Base-by-base conservation (phyloP, 2,329 filamentous ascomycete species). In the Hymenoscyphus fructigenus region DNA sequence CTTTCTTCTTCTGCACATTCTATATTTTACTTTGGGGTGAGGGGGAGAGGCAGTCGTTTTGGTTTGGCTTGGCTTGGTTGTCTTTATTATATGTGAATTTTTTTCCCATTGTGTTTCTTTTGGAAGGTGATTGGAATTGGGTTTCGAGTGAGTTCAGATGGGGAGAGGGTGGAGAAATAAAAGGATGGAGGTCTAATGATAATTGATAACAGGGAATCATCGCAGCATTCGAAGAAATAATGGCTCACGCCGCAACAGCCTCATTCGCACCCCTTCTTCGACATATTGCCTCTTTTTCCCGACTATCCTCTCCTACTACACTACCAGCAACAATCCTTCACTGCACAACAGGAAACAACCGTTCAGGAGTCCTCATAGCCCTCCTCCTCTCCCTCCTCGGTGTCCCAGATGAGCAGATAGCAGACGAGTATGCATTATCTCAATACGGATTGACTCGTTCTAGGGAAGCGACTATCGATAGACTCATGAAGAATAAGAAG, bases 331-430 rank as follows among this genome's bases (percentile, higher is more conserved):
- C 32, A 28, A 69, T 69, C 36, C 79, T 92, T 12, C 89, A 93
- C 73, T 93, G 91, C 76, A 90, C 89, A 0, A 89, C 88, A 0
- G 91, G 91, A 12, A 93, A 93, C 76, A 91, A 93, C 74, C 82
- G 90, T 34, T 92, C 91, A 0, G 91, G 90, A 1, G 82, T 92
- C 9, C 78, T 91, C 58, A 83, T 85, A 53, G 90, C 88, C 1
- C 70, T 93, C 34, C 75, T 93, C 14, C 81, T 91, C 57, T 77
- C 83, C 23, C 80, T 91, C 28, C 85, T 86, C 1, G 86, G 86
- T 4, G 86, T 91, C 0, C 75, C 79, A 0, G 80, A 85, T 62
- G 78, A 83, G 26, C 73, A 76, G 1, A 82, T 91, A 15, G 88
- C 88, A 0, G 76, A 82, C 10, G 90, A 93, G 75, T 93, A 92